Evolutionary conservation across 345 rosid species (phyloP).

Genomic region (Pseudoturritis turrita): DNA sequence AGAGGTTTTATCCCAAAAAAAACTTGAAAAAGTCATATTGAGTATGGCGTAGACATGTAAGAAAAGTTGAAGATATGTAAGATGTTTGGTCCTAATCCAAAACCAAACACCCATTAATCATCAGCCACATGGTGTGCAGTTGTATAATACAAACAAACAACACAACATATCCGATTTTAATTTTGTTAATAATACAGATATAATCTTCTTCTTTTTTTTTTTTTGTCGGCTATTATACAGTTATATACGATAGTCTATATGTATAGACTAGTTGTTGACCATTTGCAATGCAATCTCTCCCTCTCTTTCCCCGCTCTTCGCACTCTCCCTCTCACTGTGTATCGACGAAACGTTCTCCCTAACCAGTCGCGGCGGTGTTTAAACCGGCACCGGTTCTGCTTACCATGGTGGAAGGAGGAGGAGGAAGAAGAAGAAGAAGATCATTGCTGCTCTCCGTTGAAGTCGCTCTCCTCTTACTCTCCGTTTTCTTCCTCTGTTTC

Average conservation of each 20-base stretch:
- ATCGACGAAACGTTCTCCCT: not conserved
- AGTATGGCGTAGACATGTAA: not conserved
- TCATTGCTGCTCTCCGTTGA: constrained; percentile 6
- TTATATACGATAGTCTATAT: not conserved
- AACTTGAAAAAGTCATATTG: not conserved
- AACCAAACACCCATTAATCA: not conserved
- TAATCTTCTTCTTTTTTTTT: too few species aligned
- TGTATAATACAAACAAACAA: not conserved
- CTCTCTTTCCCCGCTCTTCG: not conserved
- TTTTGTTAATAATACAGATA: not conserved
- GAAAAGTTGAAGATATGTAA: not conserved
- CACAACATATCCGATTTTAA: not conserved
- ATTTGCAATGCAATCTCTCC: not conserved
- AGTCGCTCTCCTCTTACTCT: constrained; percentile 11
- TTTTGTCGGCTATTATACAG: too few species aligned
- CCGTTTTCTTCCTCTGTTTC: constrained; percentile 15
- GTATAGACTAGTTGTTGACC: constrained; percentile 27
- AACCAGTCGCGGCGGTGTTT: not conserved
- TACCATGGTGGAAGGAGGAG: constrained; percentile 27
- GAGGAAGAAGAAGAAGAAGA: constrained; percentile 8
- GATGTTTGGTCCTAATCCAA: not conserved
- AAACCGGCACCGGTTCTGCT: not conserved
- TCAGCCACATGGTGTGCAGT: not conserved
- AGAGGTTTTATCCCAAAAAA: too few species aligned
- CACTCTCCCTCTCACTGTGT: constrained; percentile 1